Evolutionary conservation across 345 rosid genomes (phyloP).

Genomic region (Dimocarpus longan): DNA sequence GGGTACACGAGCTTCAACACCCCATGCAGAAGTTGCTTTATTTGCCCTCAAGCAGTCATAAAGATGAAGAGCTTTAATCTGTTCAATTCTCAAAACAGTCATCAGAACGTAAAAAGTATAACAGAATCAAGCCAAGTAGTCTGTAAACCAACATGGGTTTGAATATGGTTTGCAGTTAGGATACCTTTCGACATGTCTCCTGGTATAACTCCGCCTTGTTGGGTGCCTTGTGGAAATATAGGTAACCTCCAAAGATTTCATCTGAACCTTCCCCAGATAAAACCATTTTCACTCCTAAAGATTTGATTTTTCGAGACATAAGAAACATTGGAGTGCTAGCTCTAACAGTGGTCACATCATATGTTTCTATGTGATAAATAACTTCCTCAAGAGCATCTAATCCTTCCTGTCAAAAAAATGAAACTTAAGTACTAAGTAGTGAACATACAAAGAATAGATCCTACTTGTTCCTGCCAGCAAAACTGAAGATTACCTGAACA

Average conservation of each 20-base stretch:
- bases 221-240: conserved; percentile 88
- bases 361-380: conserved; percentile 82
- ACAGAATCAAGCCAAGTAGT: conserved; percentile 12
- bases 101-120: conserved; percentile 10
- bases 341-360: conserved; percentile 82
- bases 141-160: not conserved
- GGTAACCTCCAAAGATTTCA: conserved; percentile 85
- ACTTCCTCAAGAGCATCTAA: conserved; percentile 88
- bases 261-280: conserved; percentile 91
- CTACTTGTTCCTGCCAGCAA: not conserved
- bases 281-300: conserved; percentile 90
- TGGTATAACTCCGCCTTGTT: conserved; percentile 76
- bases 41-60: conserved; percentile 93
- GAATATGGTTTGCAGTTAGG: not conserved
- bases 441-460: not conserved
- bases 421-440: conserved; percentile 4
- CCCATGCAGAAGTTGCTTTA: conserved; percentile 89
- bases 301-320: conserved; percentile 86
- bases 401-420: conserved; percentile 60
- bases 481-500: conserved; percentile 53
- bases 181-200: conserved; percentile 87
- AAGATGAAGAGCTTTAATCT: conserved; percentile 86
- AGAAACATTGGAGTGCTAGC: conserved; percentile 95
- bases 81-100: conserved; percentile 28
- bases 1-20: conserved; percentile 92